Conservation (phyloP, 805 yeast species). For the Candida nemodendra region DNA sequence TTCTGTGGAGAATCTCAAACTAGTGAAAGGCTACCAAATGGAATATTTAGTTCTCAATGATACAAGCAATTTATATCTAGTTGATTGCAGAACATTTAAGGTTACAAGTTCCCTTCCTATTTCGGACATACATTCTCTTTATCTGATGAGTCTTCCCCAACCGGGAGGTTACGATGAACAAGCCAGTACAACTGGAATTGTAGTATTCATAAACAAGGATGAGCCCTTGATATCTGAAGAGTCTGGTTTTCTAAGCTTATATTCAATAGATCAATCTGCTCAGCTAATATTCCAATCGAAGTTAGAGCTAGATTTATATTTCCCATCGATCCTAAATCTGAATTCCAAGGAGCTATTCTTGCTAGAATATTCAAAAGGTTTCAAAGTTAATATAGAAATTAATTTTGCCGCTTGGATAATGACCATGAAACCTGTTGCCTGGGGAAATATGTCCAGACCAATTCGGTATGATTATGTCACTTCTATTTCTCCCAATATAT, state of each 20-base stretch:
- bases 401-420: too few species aligned
- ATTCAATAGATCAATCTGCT: not conserved
- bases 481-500: too few species aligned
- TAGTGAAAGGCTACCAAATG: not conserved
- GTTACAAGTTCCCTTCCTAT: not conserved
- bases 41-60: not conserved
- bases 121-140: not conserved
- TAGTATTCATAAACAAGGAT: not conserved
- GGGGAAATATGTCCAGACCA: too few species aligned
- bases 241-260: not conserved
- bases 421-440: too few species aligned
- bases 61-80: too few species aligned
- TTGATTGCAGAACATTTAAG: not conserved
- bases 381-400: too few species aligned
- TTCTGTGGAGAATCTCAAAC: not conserved
- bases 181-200: slow-evolving; percentile 1
- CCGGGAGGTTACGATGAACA: slow-evolving; percentile 1
- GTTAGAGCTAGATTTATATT: too few species aligned
- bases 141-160: not conserved
- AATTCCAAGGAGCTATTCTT: too few species aligned
- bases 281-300: not conserved
- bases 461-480: too few species aligned
- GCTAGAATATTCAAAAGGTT: too few species aligned
- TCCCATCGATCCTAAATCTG: not conserved
- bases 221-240: not conserved